phyloP scores from a whole-genome alignment of 192 early-diverging fungal species.

The Coemansia sp. region DNA sequence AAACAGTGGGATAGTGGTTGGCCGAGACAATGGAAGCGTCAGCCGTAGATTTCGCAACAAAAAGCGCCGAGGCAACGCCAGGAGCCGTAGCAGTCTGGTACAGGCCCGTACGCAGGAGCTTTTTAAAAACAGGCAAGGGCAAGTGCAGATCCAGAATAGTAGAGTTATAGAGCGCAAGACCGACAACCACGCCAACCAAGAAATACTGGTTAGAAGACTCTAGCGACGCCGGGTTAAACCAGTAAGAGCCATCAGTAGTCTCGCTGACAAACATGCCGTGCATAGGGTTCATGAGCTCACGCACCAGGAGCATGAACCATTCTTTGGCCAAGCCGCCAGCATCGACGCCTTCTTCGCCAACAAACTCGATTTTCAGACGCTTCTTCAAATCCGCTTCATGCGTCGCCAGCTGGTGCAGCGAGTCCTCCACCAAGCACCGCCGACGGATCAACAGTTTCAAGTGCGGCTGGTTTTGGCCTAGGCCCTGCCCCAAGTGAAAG shows the following conservation, averaged over 20 bases:
- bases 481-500: constrained; percentile 20
- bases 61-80: constrained; percentile 5
- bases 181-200: constrained; percentile 88
- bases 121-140: constrained; percentile 84
- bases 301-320: constrained; percentile 92
- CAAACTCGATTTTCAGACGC: constrained; percentile 87
- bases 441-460: constrained; percentile 65
- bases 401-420: constrained; percentile 71
- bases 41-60: constrained; percentile 17
- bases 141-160: constrained; percentile 89
- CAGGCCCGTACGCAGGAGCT: constrained; percentile 62
- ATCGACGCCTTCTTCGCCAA: constrained; percentile 93
- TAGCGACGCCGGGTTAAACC: constrained; percentile 78
- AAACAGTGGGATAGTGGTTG: constrained; percentile 15
- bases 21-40: constrained; percentile 21
- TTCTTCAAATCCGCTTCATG: constrained; percentile 87
- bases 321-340: constrained; percentile 97
- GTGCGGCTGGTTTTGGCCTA: constrained; percentile 54
- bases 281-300: constrained; percentile 90
- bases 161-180: constrained; percentile 92
- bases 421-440: constrained; percentile 72
- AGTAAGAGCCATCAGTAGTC: constrained; percentile 59
- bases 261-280: constrained; percentile 85
- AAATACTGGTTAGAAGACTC: constrained; percentile 84
- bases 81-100: constrained; percentile 20